Evolutionary conservation across 441 rosid species (phyloP).

Genomic region (Raphanus hybrid): DNA sequence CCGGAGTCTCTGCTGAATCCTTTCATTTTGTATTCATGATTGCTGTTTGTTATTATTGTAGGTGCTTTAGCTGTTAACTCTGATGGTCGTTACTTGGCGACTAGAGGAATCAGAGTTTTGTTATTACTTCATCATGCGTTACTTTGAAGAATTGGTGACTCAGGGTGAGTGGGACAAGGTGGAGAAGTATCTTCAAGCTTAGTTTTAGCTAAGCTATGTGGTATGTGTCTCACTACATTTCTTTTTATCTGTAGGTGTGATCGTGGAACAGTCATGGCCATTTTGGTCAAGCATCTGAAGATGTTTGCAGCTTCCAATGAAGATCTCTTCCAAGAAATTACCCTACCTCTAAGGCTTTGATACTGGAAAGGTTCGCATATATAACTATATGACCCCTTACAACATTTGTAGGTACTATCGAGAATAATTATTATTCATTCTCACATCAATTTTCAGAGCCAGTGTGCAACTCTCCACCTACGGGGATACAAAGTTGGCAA

Average conservation of each 20-base stretch:
- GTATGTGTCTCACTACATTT: background rate
- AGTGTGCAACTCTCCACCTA: slow-evolving; percentile 19
- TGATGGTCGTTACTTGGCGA: slow-evolving; percentile 93
- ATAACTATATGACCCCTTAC: background rate
- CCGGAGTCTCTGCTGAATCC: slow-evolving; percentile 38
- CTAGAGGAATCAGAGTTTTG: slow-evolving; percentile 47
- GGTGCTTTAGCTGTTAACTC: slow-evolving; percentile 81
- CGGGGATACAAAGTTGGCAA: slow-evolving; percentile 21
- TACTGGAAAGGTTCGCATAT: slow-evolving; percentile 1
- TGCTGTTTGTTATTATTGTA: too few species aligned
- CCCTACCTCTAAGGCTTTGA: background rate
- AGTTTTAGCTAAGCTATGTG: background rate
- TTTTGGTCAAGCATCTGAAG: slow-evolving; percentile 18
- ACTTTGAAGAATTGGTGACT: slow-evolving; percentile 16
- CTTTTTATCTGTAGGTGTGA: slow-evolving; percentile 9
- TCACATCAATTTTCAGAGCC: background rate
- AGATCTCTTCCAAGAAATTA: slow-evolving; percentile 18
- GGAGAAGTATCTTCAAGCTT: slow-evolving; percentile 22
- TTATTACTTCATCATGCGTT: slow-evolving; percentile 20
- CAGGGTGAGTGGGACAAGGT: slow-evolving; percentile 13
- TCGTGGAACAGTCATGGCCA: slow-evolving; percentile 9
- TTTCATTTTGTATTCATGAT: too few species aligned
- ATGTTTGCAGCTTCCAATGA: slow-evolving; percentile 11
- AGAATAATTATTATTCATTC: background rate
- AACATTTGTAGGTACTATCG: background rate